These are phyloP conservation scores for Rhododendron simsii DNA, from an alignment of 148 eudicot species.

Conservation along the genomic window DNA sequence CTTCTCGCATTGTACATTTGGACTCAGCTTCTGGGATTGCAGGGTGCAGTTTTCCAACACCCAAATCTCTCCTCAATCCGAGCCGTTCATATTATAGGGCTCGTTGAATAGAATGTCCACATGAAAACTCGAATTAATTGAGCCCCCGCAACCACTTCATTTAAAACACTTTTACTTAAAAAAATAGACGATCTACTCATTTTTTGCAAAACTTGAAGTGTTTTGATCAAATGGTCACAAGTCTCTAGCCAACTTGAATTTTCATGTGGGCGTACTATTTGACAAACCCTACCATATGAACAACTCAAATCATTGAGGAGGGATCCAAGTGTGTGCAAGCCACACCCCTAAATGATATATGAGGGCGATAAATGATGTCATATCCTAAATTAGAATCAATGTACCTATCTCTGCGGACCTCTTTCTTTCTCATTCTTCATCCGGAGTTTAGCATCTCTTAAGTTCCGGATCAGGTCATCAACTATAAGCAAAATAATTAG, in stretches of 20 bases:
- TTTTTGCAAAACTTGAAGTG: background rate
- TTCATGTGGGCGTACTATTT: background rate
- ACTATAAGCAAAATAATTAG: background rate
- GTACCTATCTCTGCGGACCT: background rate
- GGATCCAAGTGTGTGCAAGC: background rate
- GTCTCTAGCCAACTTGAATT: background rate
- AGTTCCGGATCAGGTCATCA: background rate
- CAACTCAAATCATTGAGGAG: background rate
- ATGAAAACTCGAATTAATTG: background rate
- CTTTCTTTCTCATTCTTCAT: constrained; percentile 5
- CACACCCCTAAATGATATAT: constrained; percentile 4
- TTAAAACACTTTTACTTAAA: background rate
- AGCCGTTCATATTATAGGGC: background rate
- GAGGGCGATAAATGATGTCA: background rate
- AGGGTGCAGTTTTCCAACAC: background rate
- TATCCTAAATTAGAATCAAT: background rate
- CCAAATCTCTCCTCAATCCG: background rate
- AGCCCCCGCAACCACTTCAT: background rate
- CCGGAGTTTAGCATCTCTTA: background rate
- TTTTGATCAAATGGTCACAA: background rate
- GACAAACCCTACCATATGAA: background rate
- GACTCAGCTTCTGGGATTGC: background rate
- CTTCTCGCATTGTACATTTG: background rate
- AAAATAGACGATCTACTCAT: background rate
- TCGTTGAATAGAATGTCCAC: background rate